phyloP scores from a whole-genome alignment of 345 rosid genomes.

The Eucalyptus marginata region DNA sequence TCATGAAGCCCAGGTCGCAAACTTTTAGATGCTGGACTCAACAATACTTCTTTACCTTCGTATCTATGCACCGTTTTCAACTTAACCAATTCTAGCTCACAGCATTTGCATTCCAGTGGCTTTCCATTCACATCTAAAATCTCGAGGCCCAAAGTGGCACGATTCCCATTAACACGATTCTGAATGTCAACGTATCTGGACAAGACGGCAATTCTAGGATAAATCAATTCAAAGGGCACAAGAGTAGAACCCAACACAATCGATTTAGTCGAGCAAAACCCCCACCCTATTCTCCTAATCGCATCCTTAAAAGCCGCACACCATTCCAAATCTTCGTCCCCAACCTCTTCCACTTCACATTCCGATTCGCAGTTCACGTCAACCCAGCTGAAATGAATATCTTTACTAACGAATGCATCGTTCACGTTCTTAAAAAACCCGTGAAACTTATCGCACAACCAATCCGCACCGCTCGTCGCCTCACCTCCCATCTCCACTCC shows the following conservation, averaged over 20 bases:
- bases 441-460: constrained; percentile 19
- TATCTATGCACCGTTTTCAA: constrained; percentile 1
- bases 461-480: constrained; percentile 15
- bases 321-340: not conserved
- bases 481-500: constrained; percentile 16
- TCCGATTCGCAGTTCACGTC: constrained; percentile 34
- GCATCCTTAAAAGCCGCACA: constrained; percentile 29
- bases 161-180: not conserved
- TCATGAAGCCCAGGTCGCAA: not conserved
- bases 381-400: constrained; percentile 78
- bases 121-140: constrained; percentile 56
- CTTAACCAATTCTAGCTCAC: constrained; percentile 46
- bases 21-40: constrained; percentile 2
- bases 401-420: constrained; percentile 43
- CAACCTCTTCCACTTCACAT: not conserved
- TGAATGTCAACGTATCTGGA: constrained; percentile 2
- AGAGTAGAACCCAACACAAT: constrained; percentile 48
- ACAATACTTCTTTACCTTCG: not conserved
- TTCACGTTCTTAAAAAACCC: constrained; percentile 42
- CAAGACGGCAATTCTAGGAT: constrained; percentile 46
- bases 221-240: constrained; percentile 75
- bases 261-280: constrained; percentile 63
- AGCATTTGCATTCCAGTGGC: constrained; percentile 70
- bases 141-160: constrained; percentile 48
- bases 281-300: constrained; percentile 74